These are phyloP conservation scores for Torulaspora quercuum DNA, from an alignment of 805 yeast genomes.

Conservation along the genomic window DNA sequence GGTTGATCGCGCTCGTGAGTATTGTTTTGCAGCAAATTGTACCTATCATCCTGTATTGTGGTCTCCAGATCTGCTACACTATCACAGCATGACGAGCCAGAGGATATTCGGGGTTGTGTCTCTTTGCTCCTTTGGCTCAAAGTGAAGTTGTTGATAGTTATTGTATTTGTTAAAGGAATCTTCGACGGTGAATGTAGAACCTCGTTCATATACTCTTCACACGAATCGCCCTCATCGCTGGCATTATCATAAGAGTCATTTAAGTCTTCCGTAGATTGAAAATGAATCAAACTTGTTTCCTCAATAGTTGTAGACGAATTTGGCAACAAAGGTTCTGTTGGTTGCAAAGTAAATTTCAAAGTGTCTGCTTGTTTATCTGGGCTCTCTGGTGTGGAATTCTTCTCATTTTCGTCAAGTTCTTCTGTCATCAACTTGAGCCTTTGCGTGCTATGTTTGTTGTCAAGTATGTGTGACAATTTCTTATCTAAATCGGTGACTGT, in stretches of 20 bases:
- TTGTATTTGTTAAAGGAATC: constrained; percentile 29
- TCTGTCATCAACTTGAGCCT: constrained; percentile 23
- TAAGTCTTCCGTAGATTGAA: constrained; percentile 10
- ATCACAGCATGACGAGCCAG: constrained; percentile 29
- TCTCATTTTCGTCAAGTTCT: constrained; percentile 12
- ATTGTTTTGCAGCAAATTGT: constrained; percentile 15
- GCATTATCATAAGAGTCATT: constrained; percentile 13
- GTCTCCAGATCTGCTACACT: constrained; percentile 24
- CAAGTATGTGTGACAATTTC: constrained; percentile 19
- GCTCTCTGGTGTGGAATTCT: constrained; percentile 1
- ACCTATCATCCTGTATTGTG: constrained; percentile 18
- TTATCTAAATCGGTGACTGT: constrained; percentile 18
- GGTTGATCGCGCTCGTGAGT: constrained; percentile 4
- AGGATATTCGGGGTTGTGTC: constrained; percentile 24
- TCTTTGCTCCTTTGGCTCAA: constrained; percentile 1
- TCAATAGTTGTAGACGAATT: constrained; percentile 3
- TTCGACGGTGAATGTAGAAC: constrained; percentile 25
- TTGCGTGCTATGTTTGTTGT: constrained; percentile 9
- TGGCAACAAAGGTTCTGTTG: constrained; percentile 26
- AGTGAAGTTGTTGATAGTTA: constrained; percentile 26
- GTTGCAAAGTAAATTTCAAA: constrained; percentile 19
- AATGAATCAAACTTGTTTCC: constrained; percentile 13
- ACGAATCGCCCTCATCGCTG: constrained; percentile 5
- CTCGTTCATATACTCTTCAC: constrained; percentile 14
- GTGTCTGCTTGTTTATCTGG: constrained; percentile 3